Conservation (phyloP, 305 asterid genomes). For the Fraxinus platypoda region DNA sequence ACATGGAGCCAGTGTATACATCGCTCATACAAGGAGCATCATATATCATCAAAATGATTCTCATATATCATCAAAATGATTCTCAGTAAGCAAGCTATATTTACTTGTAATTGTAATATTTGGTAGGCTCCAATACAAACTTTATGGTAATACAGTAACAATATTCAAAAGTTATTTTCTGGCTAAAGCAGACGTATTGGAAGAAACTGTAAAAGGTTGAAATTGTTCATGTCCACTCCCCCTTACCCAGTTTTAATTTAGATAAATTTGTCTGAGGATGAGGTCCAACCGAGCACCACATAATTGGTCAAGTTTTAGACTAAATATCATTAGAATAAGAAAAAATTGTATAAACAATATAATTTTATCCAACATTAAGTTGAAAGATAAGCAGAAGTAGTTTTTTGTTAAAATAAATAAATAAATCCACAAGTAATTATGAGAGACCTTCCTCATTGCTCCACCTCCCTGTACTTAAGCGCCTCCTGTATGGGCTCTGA, state of each 20-base stretch:
- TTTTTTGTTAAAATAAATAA: slow-evolving; percentile 8
- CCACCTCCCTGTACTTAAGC: slow-evolving; percentile 42
- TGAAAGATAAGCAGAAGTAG: not conserved
- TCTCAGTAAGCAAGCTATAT: not conserved
- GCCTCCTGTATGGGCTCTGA: slow-evolving; percentile 55
- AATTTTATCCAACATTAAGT: not conserved
- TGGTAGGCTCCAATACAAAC: not conserved
- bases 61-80: not conserved
- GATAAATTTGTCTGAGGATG: not conserved
- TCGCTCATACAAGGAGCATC: not conserved
- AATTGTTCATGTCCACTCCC: not conserved
- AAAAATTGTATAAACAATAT: slow-evolving; percentile 1
- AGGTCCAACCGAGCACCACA: not conserved
- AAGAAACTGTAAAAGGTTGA: not conserved
- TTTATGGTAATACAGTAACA: not conserved
- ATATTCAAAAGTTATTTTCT: not conserved
- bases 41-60: not conserved
- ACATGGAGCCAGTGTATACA: slow-evolving; percentile 4
- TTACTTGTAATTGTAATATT: not conserved
- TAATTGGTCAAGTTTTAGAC: not conserved
- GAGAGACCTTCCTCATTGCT: slow-evolving; percentile 56
- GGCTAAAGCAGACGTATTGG: not conserved
- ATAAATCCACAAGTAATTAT: slow-evolving; percentile 14
- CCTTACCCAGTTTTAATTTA: not conserved
- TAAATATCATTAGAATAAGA: not conserved